phyloP scores from a whole-genome alignment of 2,329 filamentous ascomycete genomes.

The Talaromyces sp. region DNA sequence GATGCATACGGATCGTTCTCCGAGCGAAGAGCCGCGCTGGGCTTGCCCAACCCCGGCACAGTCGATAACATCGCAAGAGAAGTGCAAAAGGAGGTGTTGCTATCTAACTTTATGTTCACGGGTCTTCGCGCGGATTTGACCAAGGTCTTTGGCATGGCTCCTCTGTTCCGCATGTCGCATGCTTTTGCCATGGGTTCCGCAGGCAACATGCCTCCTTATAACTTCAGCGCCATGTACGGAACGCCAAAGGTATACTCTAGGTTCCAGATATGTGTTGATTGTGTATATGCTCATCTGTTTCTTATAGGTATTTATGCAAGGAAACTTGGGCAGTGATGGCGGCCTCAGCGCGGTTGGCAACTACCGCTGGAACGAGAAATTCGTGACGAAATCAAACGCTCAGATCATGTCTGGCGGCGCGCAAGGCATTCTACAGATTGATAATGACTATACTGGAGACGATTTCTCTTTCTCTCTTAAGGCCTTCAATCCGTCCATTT shows the following conservation, averaged over 20 bases:
- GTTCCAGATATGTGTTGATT: not conserved
- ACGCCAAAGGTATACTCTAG: slow-evolving; percentile 73
- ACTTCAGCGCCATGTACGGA: slow-evolving; percentile 89
- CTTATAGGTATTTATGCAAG: slow-evolving; percentile 84
- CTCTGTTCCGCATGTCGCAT: slow-evolving; percentile 95
- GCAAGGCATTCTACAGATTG: slow-evolving; percentile 86
- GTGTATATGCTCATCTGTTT: not conserved
- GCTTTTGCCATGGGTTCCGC: slow-evolving; percentile 90
- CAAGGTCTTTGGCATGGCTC: slow-evolving; percentile 90
- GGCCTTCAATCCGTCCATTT: slow-evolving; percentile 87
- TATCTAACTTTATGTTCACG: slow-evolving; percentile 95
- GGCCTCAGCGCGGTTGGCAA: slow-evolving; percentile 86
- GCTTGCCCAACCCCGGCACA: slow-evolving; percentile 85
- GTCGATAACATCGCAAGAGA: slow-evolving; percentile 86
- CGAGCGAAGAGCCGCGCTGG: slow-evolving; percentile 80
- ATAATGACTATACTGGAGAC: slow-evolving; percentile 89
- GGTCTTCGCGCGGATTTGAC: slow-evolving; percentile 94
- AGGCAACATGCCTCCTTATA: slow-evolving; percentile 80
- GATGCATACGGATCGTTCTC: slow-evolving; percentile 79
- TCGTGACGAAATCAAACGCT: slow-evolving; percentile 82
- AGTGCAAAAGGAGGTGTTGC: slow-evolving; percentile 92
- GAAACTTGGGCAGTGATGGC: slow-evolving; percentile 89
- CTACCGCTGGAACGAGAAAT: slow-evolving; percentile 75
- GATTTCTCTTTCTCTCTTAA: slow-evolving; percentile 94
- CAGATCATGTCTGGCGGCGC: slow-evolving; percentile 73